Percentiles rank a stretch among this genome's conserved stretches.
These are phyloP conservation scores for Aureobasidium musti DNA, from an alignment of 2,329 filamentous ascomycete genomes.

Conservation along the genomic window DNA sequence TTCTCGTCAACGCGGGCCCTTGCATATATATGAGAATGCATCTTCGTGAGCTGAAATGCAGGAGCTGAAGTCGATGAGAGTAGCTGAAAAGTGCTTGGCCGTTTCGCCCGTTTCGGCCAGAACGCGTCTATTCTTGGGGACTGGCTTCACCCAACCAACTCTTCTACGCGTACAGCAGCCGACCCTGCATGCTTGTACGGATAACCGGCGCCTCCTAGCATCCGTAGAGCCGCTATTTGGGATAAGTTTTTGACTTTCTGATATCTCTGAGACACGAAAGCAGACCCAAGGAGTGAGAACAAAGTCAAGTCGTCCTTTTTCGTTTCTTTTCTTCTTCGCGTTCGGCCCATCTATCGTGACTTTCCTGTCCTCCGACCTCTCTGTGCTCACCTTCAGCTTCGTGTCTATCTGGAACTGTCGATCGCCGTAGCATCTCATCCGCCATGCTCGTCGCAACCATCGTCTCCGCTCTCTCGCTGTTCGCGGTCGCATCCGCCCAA, in stretches of 20 bases:
- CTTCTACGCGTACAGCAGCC: neutral
- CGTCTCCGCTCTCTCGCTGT: slow-evolving; percentile 29
- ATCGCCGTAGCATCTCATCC: neutral
- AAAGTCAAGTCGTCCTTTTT: slow-evolving; percentile 7
- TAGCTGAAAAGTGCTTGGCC: slow-evolving; percentile 20
- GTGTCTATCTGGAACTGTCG: neutral
- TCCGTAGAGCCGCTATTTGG: slow-evolving; percentile 13
- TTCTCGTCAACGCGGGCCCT: neutral
- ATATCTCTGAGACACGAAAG: slow-evolving; percentile 1
- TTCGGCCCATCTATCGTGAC: neutral
- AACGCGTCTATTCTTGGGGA: slow-evolving; percentile 7
- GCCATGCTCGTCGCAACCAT: slow-evolving; percentile 15
- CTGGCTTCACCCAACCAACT: slow-evolving; percentile 17
- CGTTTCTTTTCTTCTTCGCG: neutral
- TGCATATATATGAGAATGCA: neutral
- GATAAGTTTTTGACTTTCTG: slow-evolving; percentile 22
- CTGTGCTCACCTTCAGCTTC: slow-evolving; percentile 8
- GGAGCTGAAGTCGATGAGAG: neutral
- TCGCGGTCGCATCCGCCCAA: slow-evolving; percentile 33
- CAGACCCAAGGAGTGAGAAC: neutral
- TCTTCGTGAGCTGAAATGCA: neutral
- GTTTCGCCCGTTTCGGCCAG: slow-evolving; percentile 24
- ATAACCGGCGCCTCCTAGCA: neutral
- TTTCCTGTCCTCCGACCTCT: neutral
- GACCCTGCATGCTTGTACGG: slow-evolving; percentile 9